Evolutionary conservation across 371 early-diverging fungal genomes (phyloP).

Genomic region (Rhizopus arrhizus): DNA sequence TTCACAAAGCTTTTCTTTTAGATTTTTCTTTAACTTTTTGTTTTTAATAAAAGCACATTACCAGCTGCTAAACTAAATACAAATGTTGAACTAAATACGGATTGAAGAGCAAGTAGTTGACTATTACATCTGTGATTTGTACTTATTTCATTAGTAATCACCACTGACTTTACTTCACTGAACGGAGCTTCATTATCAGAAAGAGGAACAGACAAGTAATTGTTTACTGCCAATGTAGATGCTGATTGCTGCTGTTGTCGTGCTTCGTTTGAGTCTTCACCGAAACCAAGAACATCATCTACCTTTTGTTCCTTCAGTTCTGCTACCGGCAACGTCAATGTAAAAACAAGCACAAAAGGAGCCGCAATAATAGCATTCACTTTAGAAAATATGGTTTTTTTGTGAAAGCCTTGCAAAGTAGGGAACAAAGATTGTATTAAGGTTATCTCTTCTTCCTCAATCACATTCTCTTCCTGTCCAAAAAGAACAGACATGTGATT

Average conservation of each 20-base stretch:
- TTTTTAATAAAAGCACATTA: constrained; percentile 13
- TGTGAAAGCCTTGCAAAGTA: constrained; percentile 52
- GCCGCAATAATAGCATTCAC: constrained; percentile 54
- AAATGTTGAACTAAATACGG: constrained; percentile 39
- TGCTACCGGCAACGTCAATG: constrained; percentile 64
- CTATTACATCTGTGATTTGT: constrained; percentile 43
- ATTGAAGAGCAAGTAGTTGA: constrained; percentile 46
- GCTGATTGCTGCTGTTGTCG: not conserved
- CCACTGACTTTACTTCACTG: not conserved
- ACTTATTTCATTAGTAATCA: constrained; percentile 12
- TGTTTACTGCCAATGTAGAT: not conserved
- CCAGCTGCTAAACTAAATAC: constrained; percentile 34
- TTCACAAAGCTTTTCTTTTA: not conserved
- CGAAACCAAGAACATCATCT: constrained; percentile 36
- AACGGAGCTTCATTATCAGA: constrained; percentile 1
- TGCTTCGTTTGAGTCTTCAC: constrained; percentile 6
- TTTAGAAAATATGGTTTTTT: constrained; percentile 50
- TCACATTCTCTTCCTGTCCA: not conserved
- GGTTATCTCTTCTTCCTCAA: not conserved
- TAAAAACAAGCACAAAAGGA: constrained; percentile 58
- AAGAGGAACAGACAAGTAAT: constrained; percentile 29
- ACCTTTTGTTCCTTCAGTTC: constrained; percentile 45
- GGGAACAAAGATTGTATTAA: constrained; percentile 44
- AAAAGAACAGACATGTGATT: not conserved
- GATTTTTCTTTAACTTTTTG: not conserved